Conservation (phyloP, 805 yeast species). For the Wickerhamiella domercqiae region DNA sequence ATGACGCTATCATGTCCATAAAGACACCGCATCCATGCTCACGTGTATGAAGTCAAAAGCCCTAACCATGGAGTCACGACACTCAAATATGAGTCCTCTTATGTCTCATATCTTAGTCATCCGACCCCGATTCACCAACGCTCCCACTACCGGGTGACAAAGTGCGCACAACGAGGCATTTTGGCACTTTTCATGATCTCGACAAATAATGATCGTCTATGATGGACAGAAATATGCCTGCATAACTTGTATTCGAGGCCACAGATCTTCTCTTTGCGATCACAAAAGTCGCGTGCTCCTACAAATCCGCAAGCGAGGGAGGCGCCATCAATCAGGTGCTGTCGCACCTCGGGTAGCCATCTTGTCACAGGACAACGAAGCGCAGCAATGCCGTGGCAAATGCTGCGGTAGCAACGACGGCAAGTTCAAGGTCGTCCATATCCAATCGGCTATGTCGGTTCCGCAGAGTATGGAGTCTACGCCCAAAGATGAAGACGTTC, state of each 20-base stretch:
- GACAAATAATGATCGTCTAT: slow-evolving; percentile 14
- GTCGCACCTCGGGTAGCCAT: neutral
- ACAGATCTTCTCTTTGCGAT: slow-evolving; percentile 71
- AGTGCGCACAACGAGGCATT: too few species aligned
- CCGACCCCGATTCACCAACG: too few species aligned
- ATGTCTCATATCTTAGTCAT: too few species aligned
- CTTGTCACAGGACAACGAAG: neutral
- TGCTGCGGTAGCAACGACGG: neutral
- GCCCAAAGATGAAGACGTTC: slow-evolving; percentile 8
- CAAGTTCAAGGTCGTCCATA: neutral
- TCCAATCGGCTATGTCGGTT: neutral
- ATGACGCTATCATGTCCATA: too few species aligned
- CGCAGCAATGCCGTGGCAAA: neutral
- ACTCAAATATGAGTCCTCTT: too few species aligned
- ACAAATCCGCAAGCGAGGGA: slow-evolving; percentile 78
- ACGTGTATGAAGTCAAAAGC: too few species aligned
- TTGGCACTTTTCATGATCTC: too few species aligned
- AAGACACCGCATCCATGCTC: too few species aligned
- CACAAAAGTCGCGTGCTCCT: slow-evolving; percentile 69
- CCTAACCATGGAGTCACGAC: too few species aligned
- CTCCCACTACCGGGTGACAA: too few species aligned
- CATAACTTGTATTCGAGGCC: slow-evolving; percentile 69
- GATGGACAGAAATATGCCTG: slow-evolving; percentile 18
- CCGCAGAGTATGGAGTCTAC: neutral
- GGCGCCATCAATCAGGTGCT: slow-evolving; percentile 29